Conservation (phyloP, 2,329 filamentous ascomycete species). For the Diaporthe ampelina region DNA sequence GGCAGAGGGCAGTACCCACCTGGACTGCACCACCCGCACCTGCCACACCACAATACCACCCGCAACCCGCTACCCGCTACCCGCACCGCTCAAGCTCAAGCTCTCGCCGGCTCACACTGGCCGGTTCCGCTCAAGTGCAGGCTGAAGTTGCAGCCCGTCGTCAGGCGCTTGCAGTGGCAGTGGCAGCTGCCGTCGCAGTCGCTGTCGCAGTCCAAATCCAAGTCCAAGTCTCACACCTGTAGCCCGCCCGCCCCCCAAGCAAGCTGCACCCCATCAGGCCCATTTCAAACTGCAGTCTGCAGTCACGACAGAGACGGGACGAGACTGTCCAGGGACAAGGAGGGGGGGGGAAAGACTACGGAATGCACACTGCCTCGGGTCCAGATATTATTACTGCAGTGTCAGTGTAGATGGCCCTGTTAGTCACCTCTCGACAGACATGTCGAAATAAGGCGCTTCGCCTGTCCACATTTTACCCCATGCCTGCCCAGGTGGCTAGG, state of each 20-base stretch:
- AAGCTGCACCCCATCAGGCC: background rate
- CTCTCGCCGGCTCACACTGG: conserved; percentile 24
- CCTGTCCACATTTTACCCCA: conserved; percentile 31
- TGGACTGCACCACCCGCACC: background rate
- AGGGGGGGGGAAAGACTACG: background rate
- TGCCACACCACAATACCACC: background rate
- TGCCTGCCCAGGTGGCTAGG: no score
- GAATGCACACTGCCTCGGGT: background rate
- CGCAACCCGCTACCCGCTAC: background rate
- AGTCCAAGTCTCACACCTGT: background rate
- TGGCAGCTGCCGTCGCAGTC: background rate
- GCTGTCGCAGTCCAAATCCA: background rate
- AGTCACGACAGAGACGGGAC: conserved; percentile 14
- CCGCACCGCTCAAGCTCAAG: conserved; percentile 25
- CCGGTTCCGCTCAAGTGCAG: conserved; percentile 30
- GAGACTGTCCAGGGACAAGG: conserved; percentile 11
- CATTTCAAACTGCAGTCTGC: background rate
- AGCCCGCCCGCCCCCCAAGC: background rate
- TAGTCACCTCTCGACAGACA: background rate
- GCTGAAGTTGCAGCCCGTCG: conserved; percentile 38
- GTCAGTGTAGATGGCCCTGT: no score
- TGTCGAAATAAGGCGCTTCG: conserved; percentile 15
- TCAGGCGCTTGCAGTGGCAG: conserved; percentile 31
- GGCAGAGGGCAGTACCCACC: background rate
- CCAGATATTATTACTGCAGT: no score